Conservation (phyloP, 805 yeast species). For the Alloascoidea hylecoeti region DNA sequence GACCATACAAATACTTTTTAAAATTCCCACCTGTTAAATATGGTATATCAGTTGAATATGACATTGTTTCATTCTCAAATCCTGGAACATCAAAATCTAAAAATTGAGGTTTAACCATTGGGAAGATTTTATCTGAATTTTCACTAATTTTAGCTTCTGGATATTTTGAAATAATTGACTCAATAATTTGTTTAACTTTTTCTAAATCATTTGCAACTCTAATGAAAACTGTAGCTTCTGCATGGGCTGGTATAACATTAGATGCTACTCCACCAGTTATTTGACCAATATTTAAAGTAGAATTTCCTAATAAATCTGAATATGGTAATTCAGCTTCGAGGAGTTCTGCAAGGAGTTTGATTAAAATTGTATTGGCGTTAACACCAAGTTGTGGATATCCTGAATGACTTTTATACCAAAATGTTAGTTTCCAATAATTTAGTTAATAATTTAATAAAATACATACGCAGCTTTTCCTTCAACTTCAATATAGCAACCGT, state of each 20-base stretch:
- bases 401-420: conserved; percentile 30
- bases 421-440: too few relatives aligned
- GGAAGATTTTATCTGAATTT: conserved; percentile 12
- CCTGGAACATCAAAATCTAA: conserved; percentile 53
- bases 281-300: conserved; percentile 48
- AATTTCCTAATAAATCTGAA: conserved; percentile 38
- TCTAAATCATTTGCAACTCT: conserved; percentile 38
- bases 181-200: conserved; percentile 21
- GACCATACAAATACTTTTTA: conserved; percentile 46
- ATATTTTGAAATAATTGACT: conserved; percentile 15
- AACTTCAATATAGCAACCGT: conserved; percentile 25
- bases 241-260: conserved; percentile 50
- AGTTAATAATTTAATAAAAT: too few relatives aligned
- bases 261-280: conserved; percentile 50
- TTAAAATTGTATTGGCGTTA: conserved; percentile 41
- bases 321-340: conserved; percentile 30
- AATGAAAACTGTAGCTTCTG: conserved; percentile 31
- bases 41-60: conserved; percentile 42
- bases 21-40: conserved; percentile 21
- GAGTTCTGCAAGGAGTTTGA: conserved; percentile 34
- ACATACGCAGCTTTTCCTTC: conserved; percentile 33
- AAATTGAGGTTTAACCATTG: conserved; percentile 24
- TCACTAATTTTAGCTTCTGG: neutral
- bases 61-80: conserved; percentile 34
- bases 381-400: conserved; percentile 61